phyloP scores from a whole-genome alignment of 495 filamentous ascomycete genomes.

The Bacidia gigantensis region DNA sequence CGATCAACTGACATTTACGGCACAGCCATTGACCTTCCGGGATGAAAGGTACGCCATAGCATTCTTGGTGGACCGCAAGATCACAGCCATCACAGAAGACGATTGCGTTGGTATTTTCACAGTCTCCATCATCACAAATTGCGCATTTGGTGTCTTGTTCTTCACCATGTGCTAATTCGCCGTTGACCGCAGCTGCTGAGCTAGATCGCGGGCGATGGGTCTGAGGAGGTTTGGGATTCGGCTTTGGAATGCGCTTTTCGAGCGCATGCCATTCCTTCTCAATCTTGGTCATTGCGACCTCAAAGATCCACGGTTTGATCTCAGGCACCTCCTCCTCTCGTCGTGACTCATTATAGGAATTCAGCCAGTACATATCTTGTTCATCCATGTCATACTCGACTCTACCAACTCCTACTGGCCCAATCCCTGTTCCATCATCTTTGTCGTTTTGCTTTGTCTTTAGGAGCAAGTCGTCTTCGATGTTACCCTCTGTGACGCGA shows the following conservation, averaged over 20 bases:
- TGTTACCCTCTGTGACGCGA: slow-evolving; percentile 58
- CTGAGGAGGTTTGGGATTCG: slow-evolving; percentile 87
- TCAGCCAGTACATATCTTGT: slow-evolving; percentile 93
- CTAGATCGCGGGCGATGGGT: slow-evolving; percentile 82
- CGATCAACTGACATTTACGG: slow-evolving; percentile 90
- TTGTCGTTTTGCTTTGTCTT: slow-evolving; percentile 43
- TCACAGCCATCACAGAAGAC: slow-evolving; percentile 99
- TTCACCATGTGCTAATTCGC: slow-evolving; percentile 70
- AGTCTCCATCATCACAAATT: slow-evolving; percentile 96
- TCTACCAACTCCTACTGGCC: slow-evolving; percentile 43
- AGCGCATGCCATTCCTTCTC: slow-evolving; percentile 97
- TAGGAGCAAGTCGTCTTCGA: slow-evolving; percentile 73
- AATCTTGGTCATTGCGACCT: slow-evolving; percentile 96
- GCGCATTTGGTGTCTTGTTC: slow-evolving; percentile 96
- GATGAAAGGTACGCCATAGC: slow-evolving; percentile 97
- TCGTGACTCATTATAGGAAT: slow-evolving; percentile 64
- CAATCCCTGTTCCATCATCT: slow-evolving; percentile 41
- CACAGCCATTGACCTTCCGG: slow-evolving; percentile 98
- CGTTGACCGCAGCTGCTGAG: slow-evolving; percentile 83
- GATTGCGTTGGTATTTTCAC: slow-evolving; percentile 98
- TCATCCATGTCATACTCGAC: slow-evolving; percentile 99
- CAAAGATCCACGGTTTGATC: slow-evolving; percentile 85
- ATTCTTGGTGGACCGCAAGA: slow-evolving; percentile 95
- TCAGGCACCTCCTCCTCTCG: slow-evolving; percentile 56
- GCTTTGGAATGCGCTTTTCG: slow-evolving; percentile 91